A percentile compares a stretch with the other conserved stretches of the same genome.
Conservation (phyloP, 2,329 filamentous ascomycete genomes). For the Trichoderma guizhouense region DNA sequence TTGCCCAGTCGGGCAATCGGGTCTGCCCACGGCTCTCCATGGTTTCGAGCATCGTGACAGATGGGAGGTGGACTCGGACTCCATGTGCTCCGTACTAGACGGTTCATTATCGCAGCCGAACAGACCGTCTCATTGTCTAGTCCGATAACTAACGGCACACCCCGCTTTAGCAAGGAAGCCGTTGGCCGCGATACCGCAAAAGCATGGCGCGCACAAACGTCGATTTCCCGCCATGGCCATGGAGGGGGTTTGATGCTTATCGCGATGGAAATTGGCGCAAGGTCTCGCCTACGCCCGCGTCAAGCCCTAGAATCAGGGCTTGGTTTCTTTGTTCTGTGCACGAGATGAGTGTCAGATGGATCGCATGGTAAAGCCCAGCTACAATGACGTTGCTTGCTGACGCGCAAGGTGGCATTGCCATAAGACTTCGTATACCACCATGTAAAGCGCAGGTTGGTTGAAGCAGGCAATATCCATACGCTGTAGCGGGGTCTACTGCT, state of each 20-base stretch:
- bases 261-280: slow-evolving; percentile 14
- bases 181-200: slow-evolving; percentile 4
- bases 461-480: neutral
- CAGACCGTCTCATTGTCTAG: neutral
- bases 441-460: neutral
- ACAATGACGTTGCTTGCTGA: slow-evolving; percentile 5
- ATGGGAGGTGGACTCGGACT: neutral
- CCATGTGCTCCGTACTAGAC: slow-evolving; percentile 11
- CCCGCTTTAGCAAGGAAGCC: neutral
- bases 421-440: neutral
- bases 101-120: slow-evolving; percentile 9
- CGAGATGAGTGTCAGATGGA: neutral
- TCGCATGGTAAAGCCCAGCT: neutral
- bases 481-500: neutral
- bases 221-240: neutral
- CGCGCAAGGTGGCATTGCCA: neutral
- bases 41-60: neutral
- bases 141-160: slow-evolving; percentile 10
- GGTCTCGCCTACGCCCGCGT: neutral
- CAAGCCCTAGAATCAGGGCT: slow-evolving; percentile 18
- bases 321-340: neutral
- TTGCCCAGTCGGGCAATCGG: slow-evolving; percentile 13
- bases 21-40: slow-evolving; percentile 12
- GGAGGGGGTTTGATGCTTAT: slow-evolving; percentile 1
- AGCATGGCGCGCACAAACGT: neutral